A percentile compares a stretch with the other conserved stretches of the same genome.
phyloP scores from a whole-genome alignment of 495 filamentous ascomycete species.

The Hypoxylon crocopeplum region DNA sequence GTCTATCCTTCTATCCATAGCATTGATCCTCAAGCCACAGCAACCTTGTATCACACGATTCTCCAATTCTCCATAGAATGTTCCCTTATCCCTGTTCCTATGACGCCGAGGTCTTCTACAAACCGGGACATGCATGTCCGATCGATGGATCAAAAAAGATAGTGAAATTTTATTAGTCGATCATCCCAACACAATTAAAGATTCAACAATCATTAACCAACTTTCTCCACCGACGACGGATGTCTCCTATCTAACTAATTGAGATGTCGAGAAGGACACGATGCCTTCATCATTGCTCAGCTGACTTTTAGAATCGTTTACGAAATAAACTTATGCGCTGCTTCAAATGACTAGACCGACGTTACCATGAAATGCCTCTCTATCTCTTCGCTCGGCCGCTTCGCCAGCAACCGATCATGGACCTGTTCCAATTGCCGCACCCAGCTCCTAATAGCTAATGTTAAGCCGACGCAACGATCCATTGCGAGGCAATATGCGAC shows the following conservation, averaged over 20 bases:
- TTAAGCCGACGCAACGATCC: constrained; percentile 35
- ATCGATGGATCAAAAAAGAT: constrained; percentile 25
- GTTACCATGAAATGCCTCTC: constrained; percentile 44
- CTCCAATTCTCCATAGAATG: constrained; percentile 25
- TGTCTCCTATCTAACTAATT: not conserved
- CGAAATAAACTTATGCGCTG: not conserved
- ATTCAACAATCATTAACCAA: constrained; percentile 27
- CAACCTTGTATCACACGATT: constrained; percentile 24
- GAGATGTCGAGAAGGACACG: constrained; percentile 24
- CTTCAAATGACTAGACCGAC: constrained; percentile 23
- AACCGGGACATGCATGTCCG: constrained; percentile 21
- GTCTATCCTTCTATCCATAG: too few species aligned
- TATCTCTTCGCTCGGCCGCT: constrained; percentile 35
- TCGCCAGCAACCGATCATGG: constrained; percentile 43
- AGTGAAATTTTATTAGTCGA: constrained; percentile 33
- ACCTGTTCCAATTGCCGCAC: constrained; percentile 54
- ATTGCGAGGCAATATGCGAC: constrained; percentile 42
- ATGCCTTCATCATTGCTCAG: constrained; percentile 22
- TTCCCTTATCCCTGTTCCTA: constrained; percentile 33
- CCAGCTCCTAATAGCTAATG: constrained; percentile 29
- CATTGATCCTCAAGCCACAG: constrained; percentile 2
- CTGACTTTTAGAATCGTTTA: constrained; percentile 18
- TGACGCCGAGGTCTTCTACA: constrained; percentile 36
- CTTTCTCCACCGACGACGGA: constrained; percentile 5
- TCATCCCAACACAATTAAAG: constrained; percentile 32